A percentile compares a stretch with the other conserved stretches of the same genome.
phyloP scores from a whole-genome alignment of 306 rosid genomes.

The Echinosophora koreensis region DNA sequence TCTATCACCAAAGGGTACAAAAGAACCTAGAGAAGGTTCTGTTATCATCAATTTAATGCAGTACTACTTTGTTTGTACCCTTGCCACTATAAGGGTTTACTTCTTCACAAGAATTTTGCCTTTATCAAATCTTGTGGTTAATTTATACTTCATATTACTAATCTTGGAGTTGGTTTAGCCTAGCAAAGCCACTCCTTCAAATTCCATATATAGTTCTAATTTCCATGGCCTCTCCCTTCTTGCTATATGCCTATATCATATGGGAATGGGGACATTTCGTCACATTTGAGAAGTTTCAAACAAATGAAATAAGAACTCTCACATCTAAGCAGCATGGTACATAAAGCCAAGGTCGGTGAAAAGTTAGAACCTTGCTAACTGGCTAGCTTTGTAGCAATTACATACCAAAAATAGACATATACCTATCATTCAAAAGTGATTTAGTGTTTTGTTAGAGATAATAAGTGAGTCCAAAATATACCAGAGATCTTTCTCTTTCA shows the following conservation, averaged over 20 bases:
- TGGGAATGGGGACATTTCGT: constrained; percentile 45
- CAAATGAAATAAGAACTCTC: constrained; percentile 22
- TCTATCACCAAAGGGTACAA: constrained; percentile 41
- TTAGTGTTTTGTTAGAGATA: not conserved
- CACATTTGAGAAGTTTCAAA: constrained; percentile 46
- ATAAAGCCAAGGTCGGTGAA: constrained; percentile 42
- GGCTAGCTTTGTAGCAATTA: constrained; percentile 37
- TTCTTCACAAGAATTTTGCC: constrained; percentile 49
- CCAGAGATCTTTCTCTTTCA: no score
- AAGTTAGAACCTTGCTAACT: constrained; percentile 40
- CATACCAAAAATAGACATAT: constrained; percentile 18
- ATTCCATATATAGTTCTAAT: constrained; percentile 44
- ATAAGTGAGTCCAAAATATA: no score
- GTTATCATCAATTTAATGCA: constrained; percentile 62
- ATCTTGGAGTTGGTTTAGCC: constrained; percentile 42
- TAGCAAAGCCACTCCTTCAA: constrained; percentile 51
- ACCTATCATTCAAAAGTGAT: not conserved
- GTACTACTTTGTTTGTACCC: constrained; percentile 47
- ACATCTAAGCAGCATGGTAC: constrained; percentile 49
- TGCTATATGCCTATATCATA: constrained; percentile 31
- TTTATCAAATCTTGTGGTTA: constrained; percentile 49
- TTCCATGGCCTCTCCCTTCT: constrained; percentile 16
- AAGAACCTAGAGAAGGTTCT: constrained; percentile 52
- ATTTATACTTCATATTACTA: constrained; percentile 44
- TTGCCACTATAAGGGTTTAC: constrained; percentile 56